These are phyloP conservation scores for Heritiera littoralis DNA, from an alignment of 345 rosid species.

Conservation along the genomic window DNA sequence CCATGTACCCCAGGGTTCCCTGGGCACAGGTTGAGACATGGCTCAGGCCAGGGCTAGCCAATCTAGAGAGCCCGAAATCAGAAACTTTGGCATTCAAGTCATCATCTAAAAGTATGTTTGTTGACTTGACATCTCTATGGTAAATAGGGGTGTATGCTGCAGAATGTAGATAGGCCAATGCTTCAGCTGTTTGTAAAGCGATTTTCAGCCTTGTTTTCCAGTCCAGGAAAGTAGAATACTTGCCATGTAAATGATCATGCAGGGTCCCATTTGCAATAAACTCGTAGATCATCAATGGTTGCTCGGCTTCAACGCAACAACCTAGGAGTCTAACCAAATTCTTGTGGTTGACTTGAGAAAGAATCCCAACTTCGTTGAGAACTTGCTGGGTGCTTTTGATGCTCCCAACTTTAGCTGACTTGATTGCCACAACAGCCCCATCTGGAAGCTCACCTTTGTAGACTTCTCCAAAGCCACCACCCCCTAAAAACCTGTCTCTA, in stretches of 20 bases:
- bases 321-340: slow-evolving; percentile 60
- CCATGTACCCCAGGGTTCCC: slow-evolving; percentile 66
- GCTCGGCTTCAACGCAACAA: slow-evolving; percentile 58
- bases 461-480: slow-evolving; percentile 67
- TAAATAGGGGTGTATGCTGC: slow-evolving; percentile 53
- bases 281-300: slow-evolving; percentile 62
- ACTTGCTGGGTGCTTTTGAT: slow-evolving; percentile 64
- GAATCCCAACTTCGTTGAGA: slow-evolving; percentile 65
- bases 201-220: slow-evolving; percentile 58
- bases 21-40: slow-evolving; percentile 73
- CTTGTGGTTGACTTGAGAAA: slow-evolving; percentile 68
- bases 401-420: slow-evolving; percentile 65
- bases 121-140: slow-evolving; percentile 66
- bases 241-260: slow-evolving; percentile 51
- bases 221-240: slow-evolving; percentile 33
- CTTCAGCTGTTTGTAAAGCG: slow-evolving; percentile 59
- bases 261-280: slow-evolving; percentile 61
- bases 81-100: slow-evolving; percentile 53
- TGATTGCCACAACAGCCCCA: slow-evolving; percentile 56
- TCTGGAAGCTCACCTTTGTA: slow-evolving; percentile 58
- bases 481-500: slow-evolving; percentile 47
- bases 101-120: slow-evolving; percentile 53
- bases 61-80: slow-evolving; percentile 61
- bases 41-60: slow-evolving; percentile 56
- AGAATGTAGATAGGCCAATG: slow-evolving; percentile 59